A percentile compares a stretch with the other conserved stretches of the same genome.
Evolutionary conservation across 768 basidiomycete species (phyloP).

Genomic region (Termitomyces sp.): DNA sequence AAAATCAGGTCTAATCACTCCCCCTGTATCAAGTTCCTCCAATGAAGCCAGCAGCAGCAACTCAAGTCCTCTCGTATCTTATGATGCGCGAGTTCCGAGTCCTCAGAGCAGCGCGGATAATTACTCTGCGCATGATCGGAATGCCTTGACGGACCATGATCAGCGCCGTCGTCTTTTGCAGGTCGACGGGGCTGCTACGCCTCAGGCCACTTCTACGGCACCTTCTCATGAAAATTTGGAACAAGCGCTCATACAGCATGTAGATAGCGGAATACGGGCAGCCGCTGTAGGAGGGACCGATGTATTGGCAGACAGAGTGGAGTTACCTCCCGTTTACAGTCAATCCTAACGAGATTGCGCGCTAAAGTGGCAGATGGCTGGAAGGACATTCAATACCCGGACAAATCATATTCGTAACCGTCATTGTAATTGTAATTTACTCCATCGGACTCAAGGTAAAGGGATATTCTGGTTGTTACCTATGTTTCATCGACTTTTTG

Average conservation of each 20-base stretch:
- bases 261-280: slow-evolving; percentile 2
- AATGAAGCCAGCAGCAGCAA: slow-evolving; percentile 5
- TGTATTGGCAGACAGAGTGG: not conserved
- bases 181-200: not conserved
- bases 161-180: not conserved
- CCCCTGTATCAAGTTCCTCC: slow-evolving; percentile 3
- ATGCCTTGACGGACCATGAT: not conserved
- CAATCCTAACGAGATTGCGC: not conserved
- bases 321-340: slow-evolving; percentile 7
- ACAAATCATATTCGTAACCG: not conserved
- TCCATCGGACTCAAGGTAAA: not conserved
- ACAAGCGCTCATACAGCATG: not conserved
- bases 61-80: not conserved
- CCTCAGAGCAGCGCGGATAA: not conserved
- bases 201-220: not conserved
- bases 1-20: slow-evolving; percentile 1
- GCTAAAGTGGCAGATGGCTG: not conserved
- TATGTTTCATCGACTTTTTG: not conserved
- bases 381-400: not conserved
- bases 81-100: slow-evolving; percentile 1
- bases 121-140: not conserved
- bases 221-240: not conserved
- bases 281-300: not conserved
- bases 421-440: not conserved
- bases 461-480: not conserved